phyloP scores from a whole-genome alignment of 768 basidiomycete species.

The Candolleomyces aberdarensis region DNA sequence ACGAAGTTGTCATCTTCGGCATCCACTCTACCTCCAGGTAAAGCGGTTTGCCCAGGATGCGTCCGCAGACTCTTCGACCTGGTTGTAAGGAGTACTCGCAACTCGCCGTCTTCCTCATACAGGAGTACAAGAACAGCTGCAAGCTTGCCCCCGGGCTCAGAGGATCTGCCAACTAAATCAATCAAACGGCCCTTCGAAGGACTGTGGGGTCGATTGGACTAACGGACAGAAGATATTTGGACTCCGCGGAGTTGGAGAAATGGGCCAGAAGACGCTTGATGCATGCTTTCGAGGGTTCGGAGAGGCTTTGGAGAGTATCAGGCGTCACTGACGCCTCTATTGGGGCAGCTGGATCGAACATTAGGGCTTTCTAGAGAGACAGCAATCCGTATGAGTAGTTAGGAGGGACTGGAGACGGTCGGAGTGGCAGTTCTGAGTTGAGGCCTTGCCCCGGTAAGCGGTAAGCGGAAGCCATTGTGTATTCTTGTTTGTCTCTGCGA shows the following conservation, averaged over 20 bases:
- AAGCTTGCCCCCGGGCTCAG: constrained; percentile 39
- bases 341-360: not conserved
- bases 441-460: too few relatives aligned
- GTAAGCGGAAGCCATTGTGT: too few relatives aligned
- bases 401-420: too few relatives aligned
- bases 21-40: constrained; percentile 80
- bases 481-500: too few relatives aligned
- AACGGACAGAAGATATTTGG: constrained; percentile 43
- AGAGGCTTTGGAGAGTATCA: not conserved
- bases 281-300: not conserved
- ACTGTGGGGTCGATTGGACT: constrained; percentile 12
- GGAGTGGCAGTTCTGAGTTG: too few relatives aligned
- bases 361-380: not conserved
- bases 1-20: constrained; percentile 57
- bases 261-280: not conserved
- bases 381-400: too few relatives aligned
- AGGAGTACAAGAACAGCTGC: constrained; percentile 80
- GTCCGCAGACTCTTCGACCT: constrained; percentile 72
- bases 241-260: not conserved
- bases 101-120: constrained; percentile 62
- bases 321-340: not conserved
- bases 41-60: constrained; percentile 78
- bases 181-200: constrained; percentile 8
- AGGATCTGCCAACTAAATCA: constrained; percentile 23
- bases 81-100: constrained; percentile 83